Base-by-base conservation (phyloP, 441 rosid genomes). In the Pelargonium fulgidum region DNA sequence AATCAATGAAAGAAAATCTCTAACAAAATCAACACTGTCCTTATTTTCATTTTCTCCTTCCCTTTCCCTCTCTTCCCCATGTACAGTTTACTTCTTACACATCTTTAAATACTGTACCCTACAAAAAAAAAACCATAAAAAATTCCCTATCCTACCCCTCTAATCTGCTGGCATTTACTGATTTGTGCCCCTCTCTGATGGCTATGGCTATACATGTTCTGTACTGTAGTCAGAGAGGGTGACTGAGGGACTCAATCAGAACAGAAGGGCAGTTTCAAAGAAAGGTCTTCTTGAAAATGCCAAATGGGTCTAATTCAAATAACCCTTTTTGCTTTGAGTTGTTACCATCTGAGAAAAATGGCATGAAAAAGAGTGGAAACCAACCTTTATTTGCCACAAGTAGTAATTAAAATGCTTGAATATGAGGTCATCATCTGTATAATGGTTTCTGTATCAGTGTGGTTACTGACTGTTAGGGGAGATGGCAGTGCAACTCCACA, bases 1-100 rank as follows among this genome's bases (percentile, higher is more conserved):
- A 52, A 68, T 64, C 56, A 52, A 76, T 68, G 77, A 56, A 48
- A 74, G 66, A 71, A 80, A 78, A 79, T 79, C 81, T 77, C 78
- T 42, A 69, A 64, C 77, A 76, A 73, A 76, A 80, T 72, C 79
- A 75, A 56, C 68, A 17, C 65, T 54, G 71, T 22, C n/a, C n/a
- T n/a, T n/a, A n/a, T n/a, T n/a, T 54, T 54, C 62, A 52, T 48
- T 14, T 48, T 48, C 14, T 13, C 54, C n/a, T 36, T 4, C 64
- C 24, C 61, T 64, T 4, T 12, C 22, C 41, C 73, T 41, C 50
- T 54, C 13, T 19, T 59, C 14, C 41, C 50, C 65, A 73, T 62
- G 67, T 70, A 71, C 77, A 72, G 76, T 70, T 44, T 42, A 70
- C 75, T 73, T 68, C 76, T 76, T 19, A 44, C 75, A 44, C 45